A percentile compares a stretch with the other conserved stretches of the same genome.
These are phyloP conservation scores for Microcyclosporella mali DNA, from an alignment of 2,329 filamentous ascomycete genomes.

Conservation along the genomic window DNA sequence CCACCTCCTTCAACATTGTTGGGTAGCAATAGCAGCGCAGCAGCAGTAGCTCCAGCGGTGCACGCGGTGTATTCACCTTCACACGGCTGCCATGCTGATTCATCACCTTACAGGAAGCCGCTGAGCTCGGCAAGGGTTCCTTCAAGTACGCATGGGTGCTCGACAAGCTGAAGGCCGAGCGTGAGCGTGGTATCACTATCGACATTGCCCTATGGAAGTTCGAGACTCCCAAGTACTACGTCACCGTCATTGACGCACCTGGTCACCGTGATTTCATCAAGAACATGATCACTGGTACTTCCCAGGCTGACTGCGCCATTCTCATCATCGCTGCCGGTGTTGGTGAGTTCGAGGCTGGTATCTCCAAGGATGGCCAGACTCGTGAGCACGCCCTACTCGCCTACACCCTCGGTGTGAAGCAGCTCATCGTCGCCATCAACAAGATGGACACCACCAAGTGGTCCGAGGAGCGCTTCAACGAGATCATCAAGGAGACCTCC, in stretches of 20 bases:
- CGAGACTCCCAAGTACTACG: slow-evolving; percentile 92
- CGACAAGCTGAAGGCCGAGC: slow-evolving; percentile 99
- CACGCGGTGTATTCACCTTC: slow-evolving; percentile 1
- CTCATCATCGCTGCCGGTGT: slow-evolving; percentile 99
- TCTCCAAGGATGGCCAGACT: slow-evolving; percentile 99
- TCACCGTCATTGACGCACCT: slow-evolving; percentile 65
- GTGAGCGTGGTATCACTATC: slow-evolving; percentile 99
- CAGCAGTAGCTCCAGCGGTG: neutral
- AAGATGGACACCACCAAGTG: slow-evolving; percentile 99
- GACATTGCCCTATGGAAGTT: slow-evolving; percentile 99
- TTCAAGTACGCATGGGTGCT: slow-evolving; percentile 99
- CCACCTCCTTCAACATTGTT: neutral
- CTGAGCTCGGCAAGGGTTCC: slow-evolving; percentile 98
- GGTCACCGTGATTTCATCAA: slow-evolving; percentile 99
- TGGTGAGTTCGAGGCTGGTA: slow-evolving; percentile 99
- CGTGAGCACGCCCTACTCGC: slow-evolving; percentile 99
- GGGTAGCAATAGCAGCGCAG: neutral
- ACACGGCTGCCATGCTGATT: slow-evolving; percentile 29
- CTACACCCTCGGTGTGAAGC: slow-evolving; percentile 99
- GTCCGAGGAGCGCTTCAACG: slow-evolving; percentile 91
- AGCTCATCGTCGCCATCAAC: slow-evolving; percentile 99
- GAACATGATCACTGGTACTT: slow-evolving; percentile 99
- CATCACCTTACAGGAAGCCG: slow-evolving; percentile 69
- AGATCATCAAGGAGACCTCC: slow-evolving; percentile 99
- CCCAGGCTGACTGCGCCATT: slow-evolving; percentile 98